phyloP scores from a whole-genome alignment of 345 rosid genomes.

The Lenwebbia sp. region DNA sequence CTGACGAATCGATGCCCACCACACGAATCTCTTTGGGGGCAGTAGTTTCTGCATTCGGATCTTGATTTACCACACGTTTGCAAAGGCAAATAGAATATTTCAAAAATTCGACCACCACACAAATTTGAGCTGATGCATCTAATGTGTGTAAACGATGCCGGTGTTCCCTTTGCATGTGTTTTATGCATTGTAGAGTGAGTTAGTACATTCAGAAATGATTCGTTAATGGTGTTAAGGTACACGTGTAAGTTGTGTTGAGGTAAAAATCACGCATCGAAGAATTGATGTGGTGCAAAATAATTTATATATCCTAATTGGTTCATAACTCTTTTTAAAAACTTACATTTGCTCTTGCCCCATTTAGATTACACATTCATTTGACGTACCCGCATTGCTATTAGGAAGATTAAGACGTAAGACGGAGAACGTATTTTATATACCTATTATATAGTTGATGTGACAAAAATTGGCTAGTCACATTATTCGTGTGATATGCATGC shows the following conservation, averaged over 20 bases:
- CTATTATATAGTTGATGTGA: neutral
- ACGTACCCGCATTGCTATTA: neutral
- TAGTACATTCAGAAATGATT: neutral
- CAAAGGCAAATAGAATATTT: neutral
- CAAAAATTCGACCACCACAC: neutral
- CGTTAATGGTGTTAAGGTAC: neutral
- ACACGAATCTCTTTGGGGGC: neutral
- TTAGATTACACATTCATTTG: neutral
- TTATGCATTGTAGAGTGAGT: neutral
- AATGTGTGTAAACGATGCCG: neutral
- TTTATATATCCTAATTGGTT: neutral
- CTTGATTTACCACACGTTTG: neutral
- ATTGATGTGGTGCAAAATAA: fast-evolving
- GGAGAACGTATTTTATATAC: neutral
- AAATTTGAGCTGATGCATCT: neutral
- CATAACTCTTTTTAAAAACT: neutral
- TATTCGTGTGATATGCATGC: neutral
- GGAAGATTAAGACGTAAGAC: neutral
- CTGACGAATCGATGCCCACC: neutral
- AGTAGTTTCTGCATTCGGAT: neutral
- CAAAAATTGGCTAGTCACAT: neutral
- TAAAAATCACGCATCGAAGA: neutral
- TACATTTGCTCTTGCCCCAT: neutral
- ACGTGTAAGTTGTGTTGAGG: fast-evolving
- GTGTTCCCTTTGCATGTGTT: neutral